A percentile compares a stretch with the other conserved stretches of the same genome.
Conservation (phyloP, 2,329 filamentous ascomycete species). For the Fusarium subglutinans region DNA sequence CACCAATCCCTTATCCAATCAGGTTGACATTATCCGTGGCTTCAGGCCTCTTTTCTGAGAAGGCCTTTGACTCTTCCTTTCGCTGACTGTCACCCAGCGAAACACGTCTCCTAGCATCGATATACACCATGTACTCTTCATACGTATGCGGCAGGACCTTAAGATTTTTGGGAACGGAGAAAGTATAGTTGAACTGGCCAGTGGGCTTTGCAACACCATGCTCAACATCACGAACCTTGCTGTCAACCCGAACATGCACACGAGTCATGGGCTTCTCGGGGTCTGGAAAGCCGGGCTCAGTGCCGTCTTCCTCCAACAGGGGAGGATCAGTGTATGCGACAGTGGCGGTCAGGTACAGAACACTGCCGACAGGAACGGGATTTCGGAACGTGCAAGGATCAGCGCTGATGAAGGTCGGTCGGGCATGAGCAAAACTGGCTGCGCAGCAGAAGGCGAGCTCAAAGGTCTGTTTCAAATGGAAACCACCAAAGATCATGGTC, state of each 20-base stretch:
- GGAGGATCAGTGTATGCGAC: slow-evolving; percentile 46
- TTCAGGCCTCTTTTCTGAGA: not conserved
- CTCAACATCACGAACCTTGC: slow-evolving; percentile 45
- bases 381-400: slow-evolving; percentile 46
- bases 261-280: slow-evolving; percentile 40
- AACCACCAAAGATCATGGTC: slow-evolving; percentile 46
- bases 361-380: slow-evolving; percentile 44
- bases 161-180: slow-evolving; percentile 42
- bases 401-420: slow-evolving; percentile 44
- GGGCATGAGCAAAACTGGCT: slow-evolving; percentile 45
- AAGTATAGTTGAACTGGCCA: slow-evolving; percentile 46
- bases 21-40: slow-evolving; percentile 20
- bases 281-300: slow-evolving; percentile 33
- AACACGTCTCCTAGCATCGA: slow-evolving; percentile 44
- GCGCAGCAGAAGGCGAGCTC: slow-evolving; percentile 46
- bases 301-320: slow-evolving; percentile 42
- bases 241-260: slow-evolving; percentile 45
- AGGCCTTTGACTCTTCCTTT: slow-evolving; percentile 19
- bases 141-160: slow-evolving; percentile 45
- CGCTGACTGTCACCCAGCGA: slow-evolving; percentile 35
- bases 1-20: slow-evolving; percentile 12
- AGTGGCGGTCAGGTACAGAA: slow-evolving; percentile 43
- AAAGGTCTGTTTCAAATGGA: slow-evolving; percentile 46
- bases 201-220: slow-evolving; percentile 44
- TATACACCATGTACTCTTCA: slow-evolving; percentile 46